Evolutionary conservation across 805 yeast species (phyloP).

Genomic region (Cyberlindnera japonica): DNA sequence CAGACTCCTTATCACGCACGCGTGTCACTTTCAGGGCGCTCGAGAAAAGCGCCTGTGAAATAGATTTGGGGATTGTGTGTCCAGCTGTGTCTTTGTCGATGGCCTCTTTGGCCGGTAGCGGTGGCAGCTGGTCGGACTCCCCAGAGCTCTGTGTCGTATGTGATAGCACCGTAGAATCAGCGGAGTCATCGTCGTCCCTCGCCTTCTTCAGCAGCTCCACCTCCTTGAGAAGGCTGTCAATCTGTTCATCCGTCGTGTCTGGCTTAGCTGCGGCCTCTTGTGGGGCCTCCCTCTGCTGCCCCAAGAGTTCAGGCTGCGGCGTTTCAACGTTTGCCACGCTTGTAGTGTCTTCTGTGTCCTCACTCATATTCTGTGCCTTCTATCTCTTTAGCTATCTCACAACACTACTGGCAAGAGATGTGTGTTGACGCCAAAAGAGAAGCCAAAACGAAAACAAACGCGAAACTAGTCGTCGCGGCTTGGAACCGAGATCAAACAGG

Average conservation of each 20-base stretch:
- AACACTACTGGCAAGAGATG: too few species aligned
- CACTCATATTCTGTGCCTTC: too few species aligned
- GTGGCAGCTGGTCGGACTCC: constrained; percentile 9
- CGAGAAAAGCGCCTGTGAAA: constrained; percentile 27
- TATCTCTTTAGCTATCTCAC: too few species aligned
- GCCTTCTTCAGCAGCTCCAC: constrained; percentile 24
- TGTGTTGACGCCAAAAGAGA: constrained; percentile 1
- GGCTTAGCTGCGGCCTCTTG: background rate
- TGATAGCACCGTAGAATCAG: constrained; percentile 15
- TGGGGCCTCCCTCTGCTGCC: too few species aligned
- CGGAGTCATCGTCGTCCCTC: constrained; percentile 12
- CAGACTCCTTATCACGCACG: constrained; percentile 22
- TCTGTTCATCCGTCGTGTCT: constrained; percentile 26
- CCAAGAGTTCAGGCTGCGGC: too few species aligned
- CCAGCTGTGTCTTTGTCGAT: constrained; percentile 5
- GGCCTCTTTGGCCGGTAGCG: too few species aligned
- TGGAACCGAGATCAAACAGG: too few species aligned
- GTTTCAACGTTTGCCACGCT: too few species aligned
- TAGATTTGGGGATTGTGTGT: constrained; percentile 25
- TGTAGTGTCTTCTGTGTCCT: constrained; percentile 4
- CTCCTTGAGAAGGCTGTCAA: constrained; percentile 26
- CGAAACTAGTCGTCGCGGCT: too few species aligned
- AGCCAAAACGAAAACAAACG: constrained; percentile 1
- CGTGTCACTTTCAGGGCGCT: constrained; percentile 26
- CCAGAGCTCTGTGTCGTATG: constrained; percentile 7